Percentiles rank a stretch among this genome's conserved stretches.
Conservation (phyloP, 495 filamentous ascomycete genomes). For the Cetradonia linearis region DNA sequence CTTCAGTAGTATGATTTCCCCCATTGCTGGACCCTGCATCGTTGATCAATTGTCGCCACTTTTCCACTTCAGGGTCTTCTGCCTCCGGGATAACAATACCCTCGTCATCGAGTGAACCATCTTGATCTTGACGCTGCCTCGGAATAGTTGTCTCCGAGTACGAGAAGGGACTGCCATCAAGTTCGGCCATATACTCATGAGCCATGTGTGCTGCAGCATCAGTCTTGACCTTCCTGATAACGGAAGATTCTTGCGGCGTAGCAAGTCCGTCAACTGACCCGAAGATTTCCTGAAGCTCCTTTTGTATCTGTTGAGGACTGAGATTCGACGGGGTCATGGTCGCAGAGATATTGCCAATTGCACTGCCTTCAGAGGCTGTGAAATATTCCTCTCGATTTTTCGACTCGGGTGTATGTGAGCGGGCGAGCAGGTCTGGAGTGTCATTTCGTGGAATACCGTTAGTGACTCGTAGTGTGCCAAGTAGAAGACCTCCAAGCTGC, state of each 20-base stretch:
- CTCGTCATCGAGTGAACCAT: slow-evolving; percentile 1
- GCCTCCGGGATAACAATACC: neutral
- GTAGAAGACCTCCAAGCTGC: slow-evolving; percentile 40
- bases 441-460: slow-evolving; percentile 38
- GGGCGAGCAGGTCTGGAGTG: slow-evolving; percentile 12
- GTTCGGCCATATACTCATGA: slow-evolving; percentile 22
- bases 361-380: slow-evolving; percentile 20
- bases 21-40: slow-evolving; percentile 10
- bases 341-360: neutral
- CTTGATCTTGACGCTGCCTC: neutral
- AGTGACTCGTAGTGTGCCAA: slow-evolving; percentile 42
- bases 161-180: slow-evolving; percentile 17
- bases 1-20: slow-evolving; percentile 11
- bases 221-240: neutral
- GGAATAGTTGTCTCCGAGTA: neutral
- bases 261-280: neutral
- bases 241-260: slow-evolving; percentile 2
- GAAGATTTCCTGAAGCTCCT: neutral
- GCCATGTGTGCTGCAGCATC: slow-evolving; percentile 13
- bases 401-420: slow-evolving; percentile 7
- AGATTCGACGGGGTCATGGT: neutral
- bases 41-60: slow-evolving; percentile 12
- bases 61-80: neutral
- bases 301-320: neutral
- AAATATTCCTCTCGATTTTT: slow-evolving; percentile 15